Base-by-base conservation (phyloP, 768 basidiomycete species). In the Russula emetica region DNA sequence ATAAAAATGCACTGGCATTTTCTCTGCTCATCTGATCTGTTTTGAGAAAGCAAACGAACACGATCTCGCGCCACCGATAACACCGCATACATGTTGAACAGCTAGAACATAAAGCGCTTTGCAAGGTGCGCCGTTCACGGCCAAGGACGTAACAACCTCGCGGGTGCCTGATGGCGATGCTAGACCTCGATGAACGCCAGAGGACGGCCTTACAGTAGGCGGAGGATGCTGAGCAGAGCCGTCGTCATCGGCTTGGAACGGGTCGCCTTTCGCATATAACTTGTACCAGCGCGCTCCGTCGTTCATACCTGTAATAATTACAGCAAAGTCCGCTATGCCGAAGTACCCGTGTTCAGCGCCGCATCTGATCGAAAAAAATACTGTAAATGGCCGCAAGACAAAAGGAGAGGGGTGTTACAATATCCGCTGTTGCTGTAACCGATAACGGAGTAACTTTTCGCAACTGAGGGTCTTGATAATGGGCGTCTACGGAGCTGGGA, bases 261-360 rank as follows among this genome's bases (percentile, higher is more conserved):
- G 14, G 13, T 38, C 18, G n/a, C 45, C 22, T 13, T 34, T 24
- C 3, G 32, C 42, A 49, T 50, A 49, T 38, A 50, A 16, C 32
- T 36, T 40, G 49, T 40, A 11, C 28, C 14, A 24, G 60, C 60
- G 60, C 60, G 60, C 53, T 61, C 60, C 60, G 60, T 61, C 54
- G 14, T 38, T 45, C 24, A 36, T 44, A 40, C 40, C 13, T 60
- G 40, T 60, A 51, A 52, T 42, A 16, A 24, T 47, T 13, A 14
- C 44, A 34, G 26, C 18, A 18, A 26, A 24, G 40, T 20, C 49
- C 51, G 14, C 16, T 13, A 26, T 10, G 9, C 40, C n/a, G 14
- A 16, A 30, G 16, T 11, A 52, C 34, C 5, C 16, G 10, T 10
- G 4, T 36, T 22, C 24, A 26, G n/a, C 22, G 26, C 49, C 14